phyloP scores from a whole-genome alignment of 1,284 basidiomycete species.

The Ceratobasidium sp. region DNA sequence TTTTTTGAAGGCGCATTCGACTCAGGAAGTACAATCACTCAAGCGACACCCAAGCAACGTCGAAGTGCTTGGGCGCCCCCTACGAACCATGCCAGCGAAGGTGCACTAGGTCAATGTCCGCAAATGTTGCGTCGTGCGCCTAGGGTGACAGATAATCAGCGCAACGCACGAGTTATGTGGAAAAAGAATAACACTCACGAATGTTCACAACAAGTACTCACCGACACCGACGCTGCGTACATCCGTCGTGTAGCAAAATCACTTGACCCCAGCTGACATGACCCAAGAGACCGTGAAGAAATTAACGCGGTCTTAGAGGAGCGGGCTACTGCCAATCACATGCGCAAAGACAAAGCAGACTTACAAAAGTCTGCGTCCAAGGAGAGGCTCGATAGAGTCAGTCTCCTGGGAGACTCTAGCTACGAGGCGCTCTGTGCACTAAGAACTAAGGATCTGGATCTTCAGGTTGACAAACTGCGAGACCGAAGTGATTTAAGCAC shows the following conservation, averaged over 20 bases:
- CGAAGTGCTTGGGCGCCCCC: neutral
- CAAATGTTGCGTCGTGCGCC: conserved; percentile 25
- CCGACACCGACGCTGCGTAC: neutral
- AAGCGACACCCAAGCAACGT: neutral
- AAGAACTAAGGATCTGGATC: neutral
- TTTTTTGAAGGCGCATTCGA: conserved; percentile 33
- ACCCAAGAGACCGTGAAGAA: neutral
- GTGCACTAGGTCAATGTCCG: conserved; percentile 33
- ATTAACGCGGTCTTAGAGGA: neutral
- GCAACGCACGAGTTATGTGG: conserved; percentile 34
- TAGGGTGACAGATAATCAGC: conserved; percentile 15
- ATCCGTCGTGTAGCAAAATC: neutral
- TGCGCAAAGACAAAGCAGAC: neutral
- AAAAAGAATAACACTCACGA: neutral
- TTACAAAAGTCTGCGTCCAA: neutral
- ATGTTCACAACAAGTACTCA: neutral
- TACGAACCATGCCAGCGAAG: conserved; percentile 40
- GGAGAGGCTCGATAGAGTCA: neutral
- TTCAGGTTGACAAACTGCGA: conserved; percentile 21
- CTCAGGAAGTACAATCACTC: conserved; percentile 3
- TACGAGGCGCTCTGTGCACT: neutral
- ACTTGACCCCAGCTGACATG: neutral
- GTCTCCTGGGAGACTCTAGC: neutral
- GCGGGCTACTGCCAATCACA: neutral
- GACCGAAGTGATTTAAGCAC: neutral